phyloP scores from a whole-genome alignment of 1,139 yeast species.

The Schwanniomyces etchellsii region DNA sequence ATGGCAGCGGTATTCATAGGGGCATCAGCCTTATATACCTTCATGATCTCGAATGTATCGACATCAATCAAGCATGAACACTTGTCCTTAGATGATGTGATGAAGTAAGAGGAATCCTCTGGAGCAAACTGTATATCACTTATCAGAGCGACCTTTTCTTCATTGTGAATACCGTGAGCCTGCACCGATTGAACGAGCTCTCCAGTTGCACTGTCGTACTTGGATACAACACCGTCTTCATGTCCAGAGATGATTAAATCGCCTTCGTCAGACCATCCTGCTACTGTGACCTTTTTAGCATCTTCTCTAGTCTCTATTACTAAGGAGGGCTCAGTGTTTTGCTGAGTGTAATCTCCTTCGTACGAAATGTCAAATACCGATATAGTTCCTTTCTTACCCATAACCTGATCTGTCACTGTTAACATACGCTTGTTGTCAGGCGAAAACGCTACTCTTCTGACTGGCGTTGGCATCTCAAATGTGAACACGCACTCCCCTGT shows the following conservation, averaged over 20 bases:
- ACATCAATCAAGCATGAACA: constrained; percentile 77
- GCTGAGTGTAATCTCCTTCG: constrained; percentile 32
- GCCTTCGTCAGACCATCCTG: constrained; percentile 81
- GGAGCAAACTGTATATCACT: constrained; percentile 87
- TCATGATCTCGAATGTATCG: constrained; percentile 65
- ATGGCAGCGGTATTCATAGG: constrained; percentile 95
- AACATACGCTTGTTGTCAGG: constrained; percentile 67
- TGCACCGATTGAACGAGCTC: constrained; percentile 53
- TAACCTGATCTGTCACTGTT: constrained; percentile 85
- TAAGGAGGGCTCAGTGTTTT: constrained; percentile 47
- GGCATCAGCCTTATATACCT: constrained; percentile 81
- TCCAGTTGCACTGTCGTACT: constrained; percentile 74
- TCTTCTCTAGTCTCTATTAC: constrained; percentile 60
- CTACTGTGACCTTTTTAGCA: constrained; percentile 70
- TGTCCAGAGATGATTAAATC: constrained; percentile 80
- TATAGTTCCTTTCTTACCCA: constrained; percentile 84
- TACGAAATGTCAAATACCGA: constrained; percentile 57
- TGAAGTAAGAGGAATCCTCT: constrained; percentile 80
- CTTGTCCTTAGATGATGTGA: constrained; percentile 92
- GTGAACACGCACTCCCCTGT: constrained; percentile 74
- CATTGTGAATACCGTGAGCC: constrained; percentile 62
- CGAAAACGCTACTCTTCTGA: constrained; percentile 83
- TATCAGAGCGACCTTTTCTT: constrained; percentile 47
- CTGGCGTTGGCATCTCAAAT: constrained; percentile 79
- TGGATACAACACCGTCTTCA: constrained; percentile 77